Conservation (phyloP, 2,329 filamentous ascomycete species). For the Colletotrichum coccodes region DNA sequence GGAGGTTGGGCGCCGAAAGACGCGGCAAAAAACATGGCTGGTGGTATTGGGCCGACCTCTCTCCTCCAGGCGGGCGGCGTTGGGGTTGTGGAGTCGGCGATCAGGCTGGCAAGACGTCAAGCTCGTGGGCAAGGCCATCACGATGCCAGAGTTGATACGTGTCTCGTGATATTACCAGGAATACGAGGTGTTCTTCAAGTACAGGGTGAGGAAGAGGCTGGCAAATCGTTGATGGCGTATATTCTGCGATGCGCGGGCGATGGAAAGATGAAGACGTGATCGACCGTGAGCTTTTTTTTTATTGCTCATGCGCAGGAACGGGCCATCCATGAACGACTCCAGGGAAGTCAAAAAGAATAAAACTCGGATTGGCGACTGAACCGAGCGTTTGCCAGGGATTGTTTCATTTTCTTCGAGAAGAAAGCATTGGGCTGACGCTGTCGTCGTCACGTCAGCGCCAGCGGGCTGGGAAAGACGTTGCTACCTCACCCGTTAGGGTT, state of each 20-base stretch:
- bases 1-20: slow-evolving; percentile 23
- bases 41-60: slow-evolving; percentile 5
- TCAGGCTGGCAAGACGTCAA: background rate
- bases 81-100: background rate
- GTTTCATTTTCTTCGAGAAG: slow-evolving; percentile 14
- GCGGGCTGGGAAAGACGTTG: slow-evolving; percentile 4
- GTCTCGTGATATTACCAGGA: background rate
- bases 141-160: slow-evolving; percentile 9
- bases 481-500: background rate
- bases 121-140: slow-evolving; percentile 18
- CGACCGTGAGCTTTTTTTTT: slow-evolving; percentile 8
- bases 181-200: background rate
- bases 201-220: background rate
- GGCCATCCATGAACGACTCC: slow-evolving; percentile 14
- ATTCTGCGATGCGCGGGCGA: background rate
- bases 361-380: background rate
- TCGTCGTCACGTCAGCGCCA: slow-evolving; percentile 21
- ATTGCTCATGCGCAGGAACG: slow-evolving; percentile 8
- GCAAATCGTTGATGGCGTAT: background rate
- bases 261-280: background rate
- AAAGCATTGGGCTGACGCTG: background rate
- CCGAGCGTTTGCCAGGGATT: slow-evolving; percentile 7
- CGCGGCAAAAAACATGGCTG: slow-evolving; percentile 13
- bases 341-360: background rate
- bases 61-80: background rate